A percentile compares a stretch with the other conserved stretches of the same genome.
Evolutionary conservation across 2,329 filamentous ascomycete genomes (phyloP).

Genomic region (Phoma sp.): DNA sequence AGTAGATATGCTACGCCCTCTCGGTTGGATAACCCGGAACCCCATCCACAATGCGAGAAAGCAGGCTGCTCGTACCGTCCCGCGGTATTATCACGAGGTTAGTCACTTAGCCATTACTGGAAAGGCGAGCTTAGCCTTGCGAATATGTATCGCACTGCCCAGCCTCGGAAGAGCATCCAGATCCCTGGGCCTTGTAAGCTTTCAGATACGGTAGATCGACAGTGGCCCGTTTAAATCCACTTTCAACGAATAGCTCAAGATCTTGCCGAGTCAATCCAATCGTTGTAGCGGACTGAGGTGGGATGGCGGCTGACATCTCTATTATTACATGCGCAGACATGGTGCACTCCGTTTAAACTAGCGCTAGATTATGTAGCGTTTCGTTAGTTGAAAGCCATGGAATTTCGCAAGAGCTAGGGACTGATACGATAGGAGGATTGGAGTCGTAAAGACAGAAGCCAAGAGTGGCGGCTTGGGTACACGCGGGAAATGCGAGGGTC

Average conservation of each 20-base stretch:
- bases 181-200: constrained; percentile 4
- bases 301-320: constrained; percentile 5
- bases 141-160: constrained; percentile 3
- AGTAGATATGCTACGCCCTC: not conserved
- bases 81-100: not conserved
- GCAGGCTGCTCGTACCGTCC: constrained; percentile 1
- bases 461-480: constrained; percentile 1
- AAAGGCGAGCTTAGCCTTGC: not conserved
- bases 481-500: constrained; percentile 5
- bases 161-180: constrained; percentile 3
- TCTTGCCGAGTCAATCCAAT: not conserved
- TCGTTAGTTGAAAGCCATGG: constrained; percentile 1
- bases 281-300: not conserved
- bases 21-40: not conserved
- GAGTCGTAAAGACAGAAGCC: constrained; percentile 1
- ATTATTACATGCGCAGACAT: not conserved
- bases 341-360: not conserved
- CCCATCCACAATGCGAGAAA: not conserved
- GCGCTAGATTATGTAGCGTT: not conserved
- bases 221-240: not conserved
- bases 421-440: constrained; percentile 6
- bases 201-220: constrained; percentile 8
- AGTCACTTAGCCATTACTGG: constrained; percentile 3
- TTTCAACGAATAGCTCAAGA: not conserved
- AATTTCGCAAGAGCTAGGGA: not conserved